Base-by-base conservation (phyloP, 2,329 filamentous ascomycete genomes). In the Colletotrichum salicis region DNA sequence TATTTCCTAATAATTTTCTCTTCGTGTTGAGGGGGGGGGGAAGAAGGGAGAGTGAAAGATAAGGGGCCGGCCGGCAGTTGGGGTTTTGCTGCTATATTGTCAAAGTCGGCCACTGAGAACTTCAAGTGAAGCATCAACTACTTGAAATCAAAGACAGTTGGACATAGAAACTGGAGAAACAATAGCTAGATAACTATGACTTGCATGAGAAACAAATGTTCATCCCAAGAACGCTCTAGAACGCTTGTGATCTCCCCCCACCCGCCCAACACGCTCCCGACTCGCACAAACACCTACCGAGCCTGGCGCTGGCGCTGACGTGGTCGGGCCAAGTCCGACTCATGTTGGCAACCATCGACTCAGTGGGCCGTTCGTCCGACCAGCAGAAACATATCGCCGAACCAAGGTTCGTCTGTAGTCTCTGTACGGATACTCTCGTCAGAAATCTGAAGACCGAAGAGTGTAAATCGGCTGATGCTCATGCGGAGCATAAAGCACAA, bases 301-400 rank as follows among this genome's bases (percentile, higher is more conserved):
- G n/a, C 27, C 66, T 55, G 19, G 54, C 54, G 54, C 65, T 15
- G 69, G 68, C 65, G 65, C 66, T 55, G 29, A 54, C 54, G 54
- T 59, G 10, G 69, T 71, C 69, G 69, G 69, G 59, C 69, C 65
- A 60, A 64, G 69, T 19, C 69, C 69, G 69, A 71, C 66, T 6
- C n/a, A 55, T 45, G 22, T 55, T 48, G 45, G 62, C 45, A 27
- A 11, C 15, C 45, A 19, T 35, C 54, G 27, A 54, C 52, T 31
- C 55, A n/a, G n/a, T 27, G 41, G 54, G 35, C 54, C 59, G 12
- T 64, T 64, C 45, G 54, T 54, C 69, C 69, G 65, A 60, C 54
- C 54, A 35, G 24, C 54, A 55, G 41, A n/a, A 48, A 19, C 41
- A 48, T 48, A 48, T 48, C 41, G 41, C 19, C 41, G 41, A 51